phyloP scores from a whole-genome alignment of 1,284 basidiomycete genomes.

The Irpex lacteus region DNA sequence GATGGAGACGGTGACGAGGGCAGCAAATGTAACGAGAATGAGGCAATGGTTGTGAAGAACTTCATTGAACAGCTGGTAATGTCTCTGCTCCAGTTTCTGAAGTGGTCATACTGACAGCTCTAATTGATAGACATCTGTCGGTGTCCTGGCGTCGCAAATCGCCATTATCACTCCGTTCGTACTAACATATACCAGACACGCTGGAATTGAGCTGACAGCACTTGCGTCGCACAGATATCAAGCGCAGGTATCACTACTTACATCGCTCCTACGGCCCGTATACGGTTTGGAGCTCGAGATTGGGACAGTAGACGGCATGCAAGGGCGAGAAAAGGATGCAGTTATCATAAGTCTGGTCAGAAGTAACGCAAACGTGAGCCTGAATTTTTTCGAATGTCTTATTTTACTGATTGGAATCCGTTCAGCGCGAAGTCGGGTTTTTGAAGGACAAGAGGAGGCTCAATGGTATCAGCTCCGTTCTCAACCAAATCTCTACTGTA shows the following conservation, averaged over 20 bases:
- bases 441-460: slow-evolving; percentile 86
- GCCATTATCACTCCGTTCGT: slow-evolving; percentile 87
- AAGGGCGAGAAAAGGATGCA: slow-evolving; percentile 90
- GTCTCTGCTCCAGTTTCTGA: slow-evolving; percentile 4
- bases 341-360: slow-evolving; percentile 87
- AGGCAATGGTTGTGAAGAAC: slow-evolving; percentile 78
- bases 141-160: slow-evolving; percentile 74
- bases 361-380: slow-evolving; percentile 73
- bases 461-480: slow-evolving; percentile 58
- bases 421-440: slow-evolving; percentile 86
- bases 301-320: slow-evolving; percentile 91
- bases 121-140: slow-evolving; percentile 55
- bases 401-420: slow-evolving; percentile 6
- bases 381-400: not conserved
- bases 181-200: not conserved
- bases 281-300: slow-evolving; percentile 79
- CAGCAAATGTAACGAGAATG: slow-evolving; percentile 91
- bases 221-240: slow-evolving; percentile 62
- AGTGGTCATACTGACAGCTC: not conserved
- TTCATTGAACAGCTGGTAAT: slow-evolving; percentile 82
- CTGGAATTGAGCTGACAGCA: not conserved
- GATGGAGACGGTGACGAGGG: slow-evolving; percentile 76
- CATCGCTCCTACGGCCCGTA: slow-evolving; percentile 64
- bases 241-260: slow-evolving; percentile 83
- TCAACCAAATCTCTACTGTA: not conserved